Evolutionary conservation across 768 basidiomycete species (phyloP).

Genomic region (Lyophyllum shimeji): DNA sequence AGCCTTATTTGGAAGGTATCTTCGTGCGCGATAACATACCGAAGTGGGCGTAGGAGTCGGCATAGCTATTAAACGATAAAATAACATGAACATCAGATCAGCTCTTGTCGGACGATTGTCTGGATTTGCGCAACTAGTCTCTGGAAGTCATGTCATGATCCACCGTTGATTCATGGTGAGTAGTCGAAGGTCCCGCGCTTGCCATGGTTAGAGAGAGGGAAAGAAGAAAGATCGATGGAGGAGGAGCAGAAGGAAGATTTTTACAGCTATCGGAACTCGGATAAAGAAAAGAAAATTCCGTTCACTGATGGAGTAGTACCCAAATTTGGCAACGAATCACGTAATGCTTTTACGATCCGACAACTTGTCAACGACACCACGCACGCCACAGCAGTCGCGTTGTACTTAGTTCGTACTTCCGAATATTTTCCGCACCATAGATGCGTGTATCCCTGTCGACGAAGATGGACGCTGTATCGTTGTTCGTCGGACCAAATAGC

Average conservation of each 20-base stretch:
- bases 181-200: conserved; percentile 28
- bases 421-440: no score
- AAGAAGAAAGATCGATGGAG: conserved; percentile 18
- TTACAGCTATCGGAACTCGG: conserved; percentile 18
- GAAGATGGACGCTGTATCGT: no score
- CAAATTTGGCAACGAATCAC: no score
- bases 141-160: conserved; percentile 72
- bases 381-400: no score
- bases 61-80: conserved; percentile 63
- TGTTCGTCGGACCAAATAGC: no score
- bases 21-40: conserved; percentile 44
- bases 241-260: conserved; percentile 13
- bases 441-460: no score
- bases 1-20: background rate
- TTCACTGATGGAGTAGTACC: no score
- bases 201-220: conserved; percentile 18
- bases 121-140: conserved; percentile 74
- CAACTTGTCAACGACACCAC: no score
- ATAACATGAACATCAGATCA: conserved; percentile 38
- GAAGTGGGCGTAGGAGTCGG: conserved; percentile 95
- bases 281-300: conserved; percentile 16
- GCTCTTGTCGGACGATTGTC: conserved; percentile 25
- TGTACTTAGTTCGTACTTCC: no score
- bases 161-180: conserved; percentile 17
- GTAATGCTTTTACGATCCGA: no score